Evolutionary conservation across 805 yeast genomes (phyloP), one percentile per base, ranked within the genome.

Genomic region (Maudiozyma barnettii): DNA sequence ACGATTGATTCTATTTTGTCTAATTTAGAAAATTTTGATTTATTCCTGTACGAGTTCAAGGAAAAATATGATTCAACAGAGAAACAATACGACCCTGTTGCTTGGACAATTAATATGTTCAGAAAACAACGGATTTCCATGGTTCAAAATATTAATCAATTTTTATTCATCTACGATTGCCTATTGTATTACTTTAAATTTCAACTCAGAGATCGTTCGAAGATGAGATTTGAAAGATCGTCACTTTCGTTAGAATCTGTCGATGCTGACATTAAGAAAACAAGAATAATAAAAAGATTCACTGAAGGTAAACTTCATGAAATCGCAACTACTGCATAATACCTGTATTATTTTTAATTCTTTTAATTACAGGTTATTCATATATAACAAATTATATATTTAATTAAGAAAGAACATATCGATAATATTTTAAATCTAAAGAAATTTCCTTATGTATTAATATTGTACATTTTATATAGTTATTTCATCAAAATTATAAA

Each of bases 71-170:
- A 36, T 10, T 29, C 52, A 21, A 36, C 44, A 1, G 43, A 22
- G 4, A 54, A 48, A 37, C 29, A 51, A 18, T 61, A 54, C 22
- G 91, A 84, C 63, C 70, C 82, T 48, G 71, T 86, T 2, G 79
- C 74, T 55, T 74, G 79, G 53, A 75, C 79, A 3, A 82, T 86
- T 12, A 78, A 81, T 54, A 74, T 72, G 45, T 78, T 86, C 57
- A 71, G 95, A 54, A 75, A 77, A 51, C 93, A 85, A 63, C 67
- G 95, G 53, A 72, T 86, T 22, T 80, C 89, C 5, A 86, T 86
- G 93, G 95, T 87, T 13, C 95, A 86, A 60, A 83, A 79, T 57
- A 71, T 85, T 49, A 79, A 82, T 49, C 95, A 86, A 64, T 84
- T 76, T 54, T 70, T 82, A 20, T 73, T 81, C 51, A 82, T 91